phyloP scores from a whole-genome alignment of 116 monocot species.

The Dioscorea cayenensis region DNA sequence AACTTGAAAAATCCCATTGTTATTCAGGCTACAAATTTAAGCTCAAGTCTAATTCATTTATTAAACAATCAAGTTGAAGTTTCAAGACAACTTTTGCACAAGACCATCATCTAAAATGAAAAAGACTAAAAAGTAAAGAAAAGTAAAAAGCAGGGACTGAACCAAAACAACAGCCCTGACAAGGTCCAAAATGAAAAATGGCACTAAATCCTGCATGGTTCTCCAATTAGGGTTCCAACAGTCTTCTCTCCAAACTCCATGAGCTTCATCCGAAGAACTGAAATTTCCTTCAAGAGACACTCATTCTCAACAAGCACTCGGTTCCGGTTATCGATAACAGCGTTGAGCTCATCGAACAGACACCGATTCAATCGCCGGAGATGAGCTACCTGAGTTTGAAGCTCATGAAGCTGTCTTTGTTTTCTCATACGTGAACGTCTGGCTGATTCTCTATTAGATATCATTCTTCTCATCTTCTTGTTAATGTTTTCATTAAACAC shows the following conservation, averaged over 20 bases:
- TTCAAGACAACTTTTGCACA: no score
- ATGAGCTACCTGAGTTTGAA: constrained; percentile 24
- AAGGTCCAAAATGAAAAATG: no score
- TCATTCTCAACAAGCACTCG: not conserved
- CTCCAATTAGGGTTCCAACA: no score
- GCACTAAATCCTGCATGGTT: no score
- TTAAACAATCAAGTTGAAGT: no score
- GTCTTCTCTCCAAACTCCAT: not conserved
- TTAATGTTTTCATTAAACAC: not conserved
- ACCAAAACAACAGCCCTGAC: no score
- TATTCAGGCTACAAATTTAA: no score
- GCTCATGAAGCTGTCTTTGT: constrained; percentile 62
- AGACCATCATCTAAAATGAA: no score
- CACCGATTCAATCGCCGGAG: constrained; percentile 40
- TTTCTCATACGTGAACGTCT: constrained; percentile 69
- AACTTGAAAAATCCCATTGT: no score
- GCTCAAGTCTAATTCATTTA: no score
- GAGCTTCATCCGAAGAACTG: not conserved
- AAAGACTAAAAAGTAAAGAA: no score
- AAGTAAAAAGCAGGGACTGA: no score
- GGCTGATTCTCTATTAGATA: constrained; percentile 78
- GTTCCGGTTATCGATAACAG: constrained; percentile 15
- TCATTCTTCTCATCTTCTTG: constrained; percentile 55
- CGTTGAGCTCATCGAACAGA: constrained; percentile 23
- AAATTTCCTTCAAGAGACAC: not conserved